phyloP scores from a whole-genome alignment of 345 rosid species.

The Streptanthus diversifolius region DNA sequence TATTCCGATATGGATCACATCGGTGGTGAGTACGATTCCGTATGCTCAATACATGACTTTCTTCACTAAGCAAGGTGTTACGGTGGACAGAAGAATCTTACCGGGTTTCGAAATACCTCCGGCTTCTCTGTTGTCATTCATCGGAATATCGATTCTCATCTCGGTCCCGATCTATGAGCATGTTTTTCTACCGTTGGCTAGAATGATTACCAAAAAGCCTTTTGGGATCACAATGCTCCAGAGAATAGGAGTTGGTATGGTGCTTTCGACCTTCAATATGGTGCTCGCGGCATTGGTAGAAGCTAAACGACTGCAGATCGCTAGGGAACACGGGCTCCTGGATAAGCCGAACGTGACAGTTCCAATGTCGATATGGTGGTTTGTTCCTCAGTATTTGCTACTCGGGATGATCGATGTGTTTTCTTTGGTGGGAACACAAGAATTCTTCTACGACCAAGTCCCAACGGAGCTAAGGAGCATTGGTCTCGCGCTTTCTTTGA shows the following conservation, averaged over 20 bases:
- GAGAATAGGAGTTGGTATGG: constrained; percentile 33
- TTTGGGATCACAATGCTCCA: constrained; percentile 37
- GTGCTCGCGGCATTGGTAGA: constrained; percentile 28
- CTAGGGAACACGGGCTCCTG: background rate
- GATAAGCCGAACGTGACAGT: constrained; percentile 7
- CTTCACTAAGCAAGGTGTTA: constrained; percentile 74
- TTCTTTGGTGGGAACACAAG: constrained; percentile 27
- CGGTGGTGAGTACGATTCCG: constrained; percentile 52
- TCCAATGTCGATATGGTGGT: constrained; percentile 39
- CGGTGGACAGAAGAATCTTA: constrained; percentile 50
- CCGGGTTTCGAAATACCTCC: constrained; percentile 53
- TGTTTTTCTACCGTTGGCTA: constrained; percentile 40
- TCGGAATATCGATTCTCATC: constrained; percentile 57
- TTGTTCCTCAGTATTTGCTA: constrained; percentile 38
- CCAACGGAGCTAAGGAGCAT: constrained; percentile 26
- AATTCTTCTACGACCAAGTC: constrained; percentile 35
- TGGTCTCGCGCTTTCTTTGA: constrained; percentile 29
- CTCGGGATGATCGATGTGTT: constrained; percentile 27
- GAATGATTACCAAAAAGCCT: constrained; percentile 31
- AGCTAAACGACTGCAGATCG: constrained; percentile 12
- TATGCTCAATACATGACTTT: constrained; percentile 61
- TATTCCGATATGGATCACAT: constrained; percentile 68
- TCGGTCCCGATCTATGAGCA: constrained; percentile 54
- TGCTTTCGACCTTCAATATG: constrained; percentile 23
- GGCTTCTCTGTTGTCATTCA: constrained; percentile 58